Conservation (phyloP, 2,329 filamentous ascomycete genomes). For the Bipolaris gigantea region DNA sequence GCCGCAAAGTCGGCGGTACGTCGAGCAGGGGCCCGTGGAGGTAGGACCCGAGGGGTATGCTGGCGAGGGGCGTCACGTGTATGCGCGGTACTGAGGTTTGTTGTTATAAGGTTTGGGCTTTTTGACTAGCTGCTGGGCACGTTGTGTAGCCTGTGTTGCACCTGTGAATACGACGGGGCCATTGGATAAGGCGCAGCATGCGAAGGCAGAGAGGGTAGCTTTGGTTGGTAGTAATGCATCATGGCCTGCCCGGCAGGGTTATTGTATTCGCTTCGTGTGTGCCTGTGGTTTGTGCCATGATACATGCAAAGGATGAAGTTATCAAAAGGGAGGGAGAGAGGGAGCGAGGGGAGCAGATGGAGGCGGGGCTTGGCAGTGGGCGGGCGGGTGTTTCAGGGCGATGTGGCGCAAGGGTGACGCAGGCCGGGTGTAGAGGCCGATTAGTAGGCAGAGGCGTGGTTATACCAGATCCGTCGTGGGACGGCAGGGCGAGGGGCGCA, state of each 20-base stretch:
- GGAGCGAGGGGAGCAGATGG: not conserved
- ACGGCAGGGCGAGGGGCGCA: slow-evolving; percentile 4
- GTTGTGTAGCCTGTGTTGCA: not conserved
- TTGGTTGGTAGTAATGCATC: slow-evolving; percentile 1
- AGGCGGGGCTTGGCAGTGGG: not conserved
- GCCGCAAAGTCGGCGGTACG: slow-evolving; percentile 43
- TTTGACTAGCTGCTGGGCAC: not conserved
- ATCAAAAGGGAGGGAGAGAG: not conserved
- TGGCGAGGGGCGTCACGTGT: slow-evolving; percentile 38
- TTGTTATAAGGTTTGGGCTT: not conserved
- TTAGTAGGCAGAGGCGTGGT: not conserved
- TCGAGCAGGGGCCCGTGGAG: slow-evolving; percentile 45
- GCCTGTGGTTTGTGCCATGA: not conserved
- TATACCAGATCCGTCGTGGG: slow-evolving; percentile 6
- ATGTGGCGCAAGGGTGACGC: not conserved
- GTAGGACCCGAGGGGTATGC: slow-evolving; percentile 33
- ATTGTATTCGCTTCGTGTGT: not conserved
- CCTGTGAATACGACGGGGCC: slow-evolving; percentile 1
- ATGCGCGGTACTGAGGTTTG: slow-evolving; percentile 38
- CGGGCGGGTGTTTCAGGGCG: slow-evolving; percentile 3
- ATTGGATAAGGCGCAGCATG: not conserved
- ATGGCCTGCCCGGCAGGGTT: not conserved
- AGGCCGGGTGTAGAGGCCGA: slow-evolving; percentile 7
- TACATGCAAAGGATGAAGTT: no score
- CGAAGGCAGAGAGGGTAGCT: not conserved